Evolutionary conservation across 2,329 filamentous ascomycete genomes (phyloP).

Genomic region (Colletotrichum sojae): DNA sequence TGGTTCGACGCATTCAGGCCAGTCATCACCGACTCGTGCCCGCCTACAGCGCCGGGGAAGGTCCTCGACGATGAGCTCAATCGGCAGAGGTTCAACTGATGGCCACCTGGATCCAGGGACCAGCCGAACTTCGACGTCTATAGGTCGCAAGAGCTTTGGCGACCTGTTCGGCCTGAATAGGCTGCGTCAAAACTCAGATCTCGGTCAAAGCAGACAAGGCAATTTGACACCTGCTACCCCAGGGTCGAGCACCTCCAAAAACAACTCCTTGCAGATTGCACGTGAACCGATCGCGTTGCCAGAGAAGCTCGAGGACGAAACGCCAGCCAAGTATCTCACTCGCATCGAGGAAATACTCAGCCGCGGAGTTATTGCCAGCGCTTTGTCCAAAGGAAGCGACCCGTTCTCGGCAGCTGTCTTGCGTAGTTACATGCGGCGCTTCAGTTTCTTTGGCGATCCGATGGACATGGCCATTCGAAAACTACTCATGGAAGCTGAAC

Average conservation of each 20-base stretch:
- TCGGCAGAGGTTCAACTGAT: conserved; percentile 80
- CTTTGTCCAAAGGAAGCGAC: conserved; percentile 89
- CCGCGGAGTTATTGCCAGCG: conserved; percentile 85
- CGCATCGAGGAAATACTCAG: conserved; percentile 86
- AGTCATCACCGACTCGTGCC: conserved; percentile 77
- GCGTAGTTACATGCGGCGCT: conserved; percentile 94
- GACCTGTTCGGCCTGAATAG: conserved; percentile 86
- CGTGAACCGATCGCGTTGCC: conserved; percentile 81
- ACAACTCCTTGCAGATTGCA: conserved; percentile 84
- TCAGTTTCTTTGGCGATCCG: conserved; percentile 95
- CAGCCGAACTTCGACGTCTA: conserved; percentile 86
- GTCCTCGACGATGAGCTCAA: conserved; percentile 91
- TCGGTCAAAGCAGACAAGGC: conserved; percentile 74
- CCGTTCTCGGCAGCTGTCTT: conserved; percentile 86
- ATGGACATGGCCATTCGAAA: conserved; percentile 99
- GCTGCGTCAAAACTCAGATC: conserved; percentile 86
- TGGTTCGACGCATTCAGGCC: conserved; percentile 67
- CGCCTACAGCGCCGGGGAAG: conserved; percentile 77
- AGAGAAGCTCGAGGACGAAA: conserved; percentile 87
- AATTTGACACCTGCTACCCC: conserved; percentile 80
- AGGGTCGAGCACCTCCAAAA: conserved; percentile 79
- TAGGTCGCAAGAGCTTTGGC: conserved; percentile 93
- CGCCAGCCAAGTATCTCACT: conserved; percentile 88
- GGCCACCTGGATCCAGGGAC: conserved; percentile 77
- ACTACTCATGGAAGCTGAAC: conserved; percentile 93